Evolutionary conservation across 164 flowering plant species (phyloP), one percentile per base, ranked within the genome.

Genomic region (Pachysandra terminalis): DNA sequence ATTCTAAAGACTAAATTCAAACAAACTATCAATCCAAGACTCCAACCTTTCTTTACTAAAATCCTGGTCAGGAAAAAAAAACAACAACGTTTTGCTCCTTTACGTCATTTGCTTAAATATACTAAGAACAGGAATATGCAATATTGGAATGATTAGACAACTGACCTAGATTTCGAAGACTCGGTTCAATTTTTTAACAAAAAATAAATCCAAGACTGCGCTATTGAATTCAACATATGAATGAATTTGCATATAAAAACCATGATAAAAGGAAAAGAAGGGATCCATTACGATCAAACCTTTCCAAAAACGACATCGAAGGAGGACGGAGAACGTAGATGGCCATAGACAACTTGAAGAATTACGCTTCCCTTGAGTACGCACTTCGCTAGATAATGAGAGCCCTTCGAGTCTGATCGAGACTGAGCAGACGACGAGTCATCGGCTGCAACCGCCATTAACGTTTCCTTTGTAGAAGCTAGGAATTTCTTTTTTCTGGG

Each of bases 291-390:
- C 3, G 7, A 17, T 3, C 16, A 21, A 8, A 92, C 99, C 95
- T 92, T 95, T 68, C 90, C 97, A 63, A 95, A 86, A 40, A 95
- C 96, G 76, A 95, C 67, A 73, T 95, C 99, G 62, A 52, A 52
- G 16, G 89, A 84, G 63, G 85, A 68, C 14, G 91, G 79, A 45
- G 90, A 86, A 68, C 99, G 97, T 58, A 95, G 41, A 76, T 76
- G 89, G 19, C 96, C 99, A 16, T 75, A 74, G 56, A 84, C 87
- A 59, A 86, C 95, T 49, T 95, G 99, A 62, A 90, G 95, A 63
- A 95, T 85, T 60, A 74, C 96, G 78, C 90, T 88, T 9, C 96
- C 87, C 35, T 75, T 78, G 68, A 90, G 84, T 25, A 90, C 89
- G 74, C 90, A 85, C 74, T 92, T 95, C 35, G 98, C 93, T 23